phyloP scores from a whole-genome alignment of 768 basidiomycete genomes.

The Kwoniella dejecticola region DNA sequence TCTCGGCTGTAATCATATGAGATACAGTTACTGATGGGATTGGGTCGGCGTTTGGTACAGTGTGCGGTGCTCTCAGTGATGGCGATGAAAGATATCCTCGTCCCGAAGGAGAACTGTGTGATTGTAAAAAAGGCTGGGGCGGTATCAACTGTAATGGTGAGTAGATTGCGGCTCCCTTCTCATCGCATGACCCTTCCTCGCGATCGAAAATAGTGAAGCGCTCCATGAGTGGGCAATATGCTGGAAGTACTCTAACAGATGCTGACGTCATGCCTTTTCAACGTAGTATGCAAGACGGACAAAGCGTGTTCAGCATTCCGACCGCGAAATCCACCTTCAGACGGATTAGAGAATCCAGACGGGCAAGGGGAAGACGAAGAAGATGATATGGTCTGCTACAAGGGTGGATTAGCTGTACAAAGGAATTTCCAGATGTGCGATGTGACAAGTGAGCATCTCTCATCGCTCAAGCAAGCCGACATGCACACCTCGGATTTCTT shows the following conservation, averaged over 20 bases:
- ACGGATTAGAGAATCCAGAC: slow-evolving; percentile 47
- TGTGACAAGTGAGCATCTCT: slow-evolving; percentile 86
- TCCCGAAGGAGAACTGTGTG: slow-evolving; percentile 71
- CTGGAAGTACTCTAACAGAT: no score
- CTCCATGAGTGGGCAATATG: no score
- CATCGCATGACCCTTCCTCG: no score
- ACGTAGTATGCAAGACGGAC: slow-evolving; percentile 79
- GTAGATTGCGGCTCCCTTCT: no score
- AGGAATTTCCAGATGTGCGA: slow-evolving; percentile 97
- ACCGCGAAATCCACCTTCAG: slow-evolving; percentile 41
- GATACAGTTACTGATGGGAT: no score
- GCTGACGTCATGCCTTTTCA: no score
- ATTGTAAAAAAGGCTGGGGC: slow-evolving; percentile 92
- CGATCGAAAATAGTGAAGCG: no score
- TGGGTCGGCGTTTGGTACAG: no score
- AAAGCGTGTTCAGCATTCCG: slow-evolving; percentile 78
- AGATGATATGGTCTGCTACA: slow-evolving; percentile 89
- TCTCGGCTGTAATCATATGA: no score
- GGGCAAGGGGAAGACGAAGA: slow-evolving; percentile 57
- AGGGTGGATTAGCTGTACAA: slow-evolving; percentile 87
- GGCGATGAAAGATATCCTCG: slow-evolving; percentile 81
- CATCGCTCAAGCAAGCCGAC: no score
- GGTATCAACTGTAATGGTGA: slow-evolving; percentile 97
- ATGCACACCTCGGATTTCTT: no score
- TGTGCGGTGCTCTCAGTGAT: slow-evolving; percentile 92